Evolutionary conservation across 768 basidiomycete species (phyloP).

Genomic region (Postia placenta): DNA sequence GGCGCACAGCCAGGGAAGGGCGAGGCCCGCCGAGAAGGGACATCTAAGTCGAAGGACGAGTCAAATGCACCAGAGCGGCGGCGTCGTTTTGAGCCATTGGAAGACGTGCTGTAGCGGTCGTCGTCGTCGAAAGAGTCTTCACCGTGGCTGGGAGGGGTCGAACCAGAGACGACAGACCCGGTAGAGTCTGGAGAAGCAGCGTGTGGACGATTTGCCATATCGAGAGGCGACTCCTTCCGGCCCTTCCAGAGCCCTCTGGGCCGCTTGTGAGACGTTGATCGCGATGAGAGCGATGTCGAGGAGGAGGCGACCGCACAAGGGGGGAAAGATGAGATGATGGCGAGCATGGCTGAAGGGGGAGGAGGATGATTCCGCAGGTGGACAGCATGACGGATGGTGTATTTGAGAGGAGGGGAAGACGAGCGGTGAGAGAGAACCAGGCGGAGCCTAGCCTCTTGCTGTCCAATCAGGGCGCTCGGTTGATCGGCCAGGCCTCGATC

Average conservation of each 20-base stretch:
- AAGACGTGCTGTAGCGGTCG: conserved; percentile 12
- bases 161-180: not conserved
- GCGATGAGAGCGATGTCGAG: not conserved
- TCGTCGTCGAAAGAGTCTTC: conserved; percentile 13
- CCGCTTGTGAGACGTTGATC: conserved; percentile 12
- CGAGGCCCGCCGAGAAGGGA: conserved; percentile 3
- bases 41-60: conserved; percentile 5
- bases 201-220: not conserved
- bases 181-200: conserved; percentile 2
- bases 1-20: not conserved
- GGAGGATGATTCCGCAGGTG: not conserved
- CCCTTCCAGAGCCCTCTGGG: conserved; percentile 25
- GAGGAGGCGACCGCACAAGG: not conserved
- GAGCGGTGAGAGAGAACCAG: not conserved
- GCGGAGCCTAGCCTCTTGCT: not conserved
- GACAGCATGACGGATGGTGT: not conserved
- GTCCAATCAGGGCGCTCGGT: not conserved
- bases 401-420: not conserved
- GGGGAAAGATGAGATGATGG: not conserved
- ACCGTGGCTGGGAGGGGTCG: conserved; percentile 3
- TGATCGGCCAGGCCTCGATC: not conserved
- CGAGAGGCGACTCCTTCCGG: conserved; percentile 8
- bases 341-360: not conserved
- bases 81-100: conserved; percentile 20
- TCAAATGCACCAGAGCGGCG: conserved; percentile 17